Conservation (phyloP, 2,329 filamentous ascomycete genomes). For the Coleophoma eucalyptorum region DNA sequence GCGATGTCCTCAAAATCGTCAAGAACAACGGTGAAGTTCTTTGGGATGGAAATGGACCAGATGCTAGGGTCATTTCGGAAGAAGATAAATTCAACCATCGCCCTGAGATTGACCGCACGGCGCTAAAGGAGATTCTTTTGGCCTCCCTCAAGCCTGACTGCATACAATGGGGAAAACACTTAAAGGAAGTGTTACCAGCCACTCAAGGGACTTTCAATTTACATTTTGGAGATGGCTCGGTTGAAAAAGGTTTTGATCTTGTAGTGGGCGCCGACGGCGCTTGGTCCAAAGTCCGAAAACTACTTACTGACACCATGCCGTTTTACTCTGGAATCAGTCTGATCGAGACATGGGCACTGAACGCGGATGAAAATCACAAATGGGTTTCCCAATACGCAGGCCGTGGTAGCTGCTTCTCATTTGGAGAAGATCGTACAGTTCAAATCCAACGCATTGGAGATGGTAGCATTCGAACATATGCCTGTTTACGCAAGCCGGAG, state of each 20-base stretch:
- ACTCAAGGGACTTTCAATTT: constrained; percentile 6
- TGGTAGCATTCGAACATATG: constrained; percentile 29
- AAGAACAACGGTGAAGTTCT: constrained; percentile 20
- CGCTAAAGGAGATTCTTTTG: constrained; percentile 29
- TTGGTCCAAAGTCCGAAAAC: constrained; percentile 31
- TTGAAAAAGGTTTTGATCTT: constrained; percentile 24
- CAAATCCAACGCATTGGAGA: constrained; percentile 36
- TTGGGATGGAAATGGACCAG: constrained; percentile 12
- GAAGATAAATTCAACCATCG: constrained; percentile 5
- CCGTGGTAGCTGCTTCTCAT: constrained; percentile 28
- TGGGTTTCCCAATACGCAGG: constrained; percentile 33
- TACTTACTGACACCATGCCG: constrained; percentile 32
- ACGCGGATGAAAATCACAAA: constrained; percentile 27
- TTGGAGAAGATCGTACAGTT: constrained; percentile 27
- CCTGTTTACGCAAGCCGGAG: constrained; percentile 15
- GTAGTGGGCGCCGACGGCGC: constrained; percentile 32
- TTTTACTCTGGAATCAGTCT: constrained; percentile 32
- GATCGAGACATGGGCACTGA: constrained; percentile 26
- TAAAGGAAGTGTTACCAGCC: constrained; percentile 14
- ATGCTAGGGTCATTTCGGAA: not conserved
- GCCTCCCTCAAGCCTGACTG: constrained; percentile 21
- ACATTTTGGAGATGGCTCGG: constrained; percentile 15
- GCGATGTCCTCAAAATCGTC: constrained; percentile 35
- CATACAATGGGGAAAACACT: constrained; percentile 33
- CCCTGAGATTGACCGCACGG: constrained; percentile 34